Evolutionary conservation across 139 green algal genomes (phyloP), one percentile per base, ranked within the genome.

Genomic region (Coelastrella sp.): DNA sequence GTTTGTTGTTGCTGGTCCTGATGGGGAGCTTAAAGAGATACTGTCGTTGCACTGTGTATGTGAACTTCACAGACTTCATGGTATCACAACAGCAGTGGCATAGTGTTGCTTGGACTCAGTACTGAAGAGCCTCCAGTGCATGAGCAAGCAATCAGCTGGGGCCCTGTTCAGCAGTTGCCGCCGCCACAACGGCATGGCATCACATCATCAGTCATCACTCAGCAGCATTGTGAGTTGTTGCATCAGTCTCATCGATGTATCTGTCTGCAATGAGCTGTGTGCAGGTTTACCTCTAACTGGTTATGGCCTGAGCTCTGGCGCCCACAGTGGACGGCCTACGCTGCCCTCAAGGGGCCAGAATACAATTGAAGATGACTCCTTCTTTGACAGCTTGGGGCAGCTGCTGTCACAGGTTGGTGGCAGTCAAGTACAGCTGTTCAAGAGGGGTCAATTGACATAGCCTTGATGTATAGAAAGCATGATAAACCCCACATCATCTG

Each of bases 361-460:
- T 81, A 89, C 79, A 30, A 92, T 92, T 40, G 64, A 90, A 15
- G 87, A 92, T 62, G 84, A 79, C 11, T 82, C 81, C 0, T 93
- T 93, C 81, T 94, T 94, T 82, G 87, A 91, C 9, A 81, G 84
- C 23, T 81, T 94, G 48, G 71, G 69, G 2, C 15, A 48, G 32
- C 32, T 90, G 72, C 60, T 84, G n/a, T 43, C 38, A 51, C 38
- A 75, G 37, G 78, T 64, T 9, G 30, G 53, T 64, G 4, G 53
- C 45, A 23, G 45, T 9, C 15, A 23, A 23, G 45, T 57, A 57
- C 0, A 57, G 11, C 13, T 72, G 27, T 35, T 11, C 62, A 27
- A 19, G 62, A 41, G 62, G 11, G 15, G 32, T 35, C 13, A 19
- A 17, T 27, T 72, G 62, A 17, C 62, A 27, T 19, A 17, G 15